phyloP scores from a whole-genome alignment of 176 grass and related monocot genomes.

The Cymbopogon citratus region DNA sequence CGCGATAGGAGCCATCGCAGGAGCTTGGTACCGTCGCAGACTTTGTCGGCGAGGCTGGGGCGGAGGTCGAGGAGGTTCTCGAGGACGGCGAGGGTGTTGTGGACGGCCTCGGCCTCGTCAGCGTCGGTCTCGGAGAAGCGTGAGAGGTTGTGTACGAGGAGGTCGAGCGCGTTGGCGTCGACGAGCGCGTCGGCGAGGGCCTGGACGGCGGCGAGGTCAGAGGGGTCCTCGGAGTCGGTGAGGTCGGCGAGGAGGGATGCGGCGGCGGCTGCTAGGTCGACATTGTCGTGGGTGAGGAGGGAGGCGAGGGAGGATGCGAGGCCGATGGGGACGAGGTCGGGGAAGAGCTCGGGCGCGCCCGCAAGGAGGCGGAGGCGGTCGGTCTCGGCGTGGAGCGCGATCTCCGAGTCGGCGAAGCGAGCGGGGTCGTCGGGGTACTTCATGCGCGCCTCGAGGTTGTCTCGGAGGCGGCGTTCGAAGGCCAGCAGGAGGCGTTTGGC shows the following conservation, averaged over 20 bases:
- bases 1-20: slow-evolving; percentile 78
- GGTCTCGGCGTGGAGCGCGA: slow-evolving; percentile 78
- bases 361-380: slow-evolving; percentile 77
- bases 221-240: slow-evolving; percentile 71
- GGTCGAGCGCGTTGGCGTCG: slow-evolving; percentile 73
- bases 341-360: slow-evolving; percentile 80
- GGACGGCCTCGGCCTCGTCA: slow-evolving; percentile 69
- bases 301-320: slow-evolving; percentile 67
- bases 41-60: slow-evolving; percentile 63
- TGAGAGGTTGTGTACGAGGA: slow-evolving; percentile 79
- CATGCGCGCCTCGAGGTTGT: slow-evolving; percentile 96
- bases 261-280: slow-evolving; percentile 69
- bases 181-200: slow-evolving; percentile 67
- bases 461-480: slow-evolving; percentile 82
- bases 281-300: slow-evolving; percentile 79
- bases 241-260: slow-evolving; percentile 86
- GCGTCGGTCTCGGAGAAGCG: slow-evolving; percentile 78
- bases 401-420: slow-evolving; percentile 78
- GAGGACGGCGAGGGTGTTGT: slow-evolving; percentile 67
- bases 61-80: slow-evolving; percentile 91
- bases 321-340: slow-evolving; percentile 65
- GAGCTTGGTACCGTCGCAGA: slow-evolving; percentile 78
- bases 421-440: slow-evolving; percentile 80
- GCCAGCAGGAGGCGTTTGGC: slow-evolving; percentile 71
- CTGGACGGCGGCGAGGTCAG: slow-evolving; percentile 48